Evolutionary conservation across 1,284 basidiomycete species (phyloP), one percentile per base, ranked within the genome.

Genomic region (Thelephora terrestris): DNA sequence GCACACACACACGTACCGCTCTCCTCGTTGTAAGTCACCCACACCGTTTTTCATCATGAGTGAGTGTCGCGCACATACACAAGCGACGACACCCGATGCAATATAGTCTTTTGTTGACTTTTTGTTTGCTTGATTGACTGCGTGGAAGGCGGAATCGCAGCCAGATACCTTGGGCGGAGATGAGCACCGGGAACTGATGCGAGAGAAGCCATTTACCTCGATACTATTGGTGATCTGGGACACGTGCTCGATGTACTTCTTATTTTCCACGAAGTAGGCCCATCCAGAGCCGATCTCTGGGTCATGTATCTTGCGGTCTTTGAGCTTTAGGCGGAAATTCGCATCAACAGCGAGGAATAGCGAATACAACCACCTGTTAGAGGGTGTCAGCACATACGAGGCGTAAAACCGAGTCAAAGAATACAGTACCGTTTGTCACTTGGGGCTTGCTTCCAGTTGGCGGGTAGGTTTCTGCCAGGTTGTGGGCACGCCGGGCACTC

Each of bases 1-100:
- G n/a, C 34, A 36, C 2, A 1, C n/a, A 12, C 7, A 34, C 7
- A 45, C 56, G 9, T 49, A 66, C 68, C 58, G 45, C 54, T 71
- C 67, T 0, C 68, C 67, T 9, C 58, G 55, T 44, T 69, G 67
- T 2, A 71, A 55, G 53, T 70, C 65, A 0, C 63, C 67, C 1
- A 68, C 53, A 0, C 59, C 57, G 18, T 54, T 59, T 1, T 59
- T 60, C 0, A 59, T 55, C 14, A 61, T 60, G 46, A 68, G 58
- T 4, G 61, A 58, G 47, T 71, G 68, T 0, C 63, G 54, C 0
- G 58, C 54, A 48, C 69, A 71, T 7, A 62, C 58, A 0, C 62
- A 58, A 0, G 61, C 62, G 0, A 56, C 64, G 0, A 67, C 50
- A 0, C 69, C 68, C 0, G 63, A 60, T 1, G 62, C 53, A 1